Conservation (phyloP, 768 basidiomycete species). For the Leucogyrophana mollusca region DNA sequence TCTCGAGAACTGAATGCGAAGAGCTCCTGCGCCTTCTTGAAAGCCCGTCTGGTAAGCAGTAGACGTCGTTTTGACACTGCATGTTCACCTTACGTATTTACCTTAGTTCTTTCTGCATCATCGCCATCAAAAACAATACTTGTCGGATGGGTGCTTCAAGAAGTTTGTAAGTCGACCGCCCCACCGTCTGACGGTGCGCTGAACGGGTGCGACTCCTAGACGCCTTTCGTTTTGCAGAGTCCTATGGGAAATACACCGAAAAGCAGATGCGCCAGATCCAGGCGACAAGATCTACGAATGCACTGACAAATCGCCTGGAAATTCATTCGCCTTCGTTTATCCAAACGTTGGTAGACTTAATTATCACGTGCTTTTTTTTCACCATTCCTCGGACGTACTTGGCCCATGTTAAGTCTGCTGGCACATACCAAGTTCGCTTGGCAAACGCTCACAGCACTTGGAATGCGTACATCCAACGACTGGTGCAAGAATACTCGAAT, state of each 20-base stretch:
- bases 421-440: slow-evolving; percentile 50
- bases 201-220: slow-evolving; percentile 10
- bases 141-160: slow-evolving; percentile 49
- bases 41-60: slow-evolving; percentile 31
- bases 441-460: slow-evolving; percentile 47
- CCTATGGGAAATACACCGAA: slow-evolving; percentile 42
- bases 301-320: slow-evolving; percentile 5
- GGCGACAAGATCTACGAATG: slow-evolving; percentile 13
- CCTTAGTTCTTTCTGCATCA: slow-evolving; percentile 1
- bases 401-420: slow-evolving; percentile 45
- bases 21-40: slow-evolving; percentile 41
- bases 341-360: slow-evolving; percentile 30
- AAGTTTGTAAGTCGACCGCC: slow-evolving; percentile 34
- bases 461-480: slow-evolving; percentile 47
- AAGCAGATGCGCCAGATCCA: slow-evolving; percentile 23
- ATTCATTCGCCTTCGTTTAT: slow-evolving; percentile 20
- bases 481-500: slow-evolving; percentile 55
- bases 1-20: slow-evolving; percentile 54
- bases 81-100: too few species aligned
- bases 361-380: slow-evolving; percentile 47
- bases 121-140: slow-evolving; percentile 45
- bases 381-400: slow-evolving; percentile 53
- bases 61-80: too few species aligned
- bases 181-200: background rate
- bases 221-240: slow-evolving; percentile 45